phyloP scores from a whole-genome alignment of 768 basidiomycete genomes.

The Tubosaeta sp. region DNA sequence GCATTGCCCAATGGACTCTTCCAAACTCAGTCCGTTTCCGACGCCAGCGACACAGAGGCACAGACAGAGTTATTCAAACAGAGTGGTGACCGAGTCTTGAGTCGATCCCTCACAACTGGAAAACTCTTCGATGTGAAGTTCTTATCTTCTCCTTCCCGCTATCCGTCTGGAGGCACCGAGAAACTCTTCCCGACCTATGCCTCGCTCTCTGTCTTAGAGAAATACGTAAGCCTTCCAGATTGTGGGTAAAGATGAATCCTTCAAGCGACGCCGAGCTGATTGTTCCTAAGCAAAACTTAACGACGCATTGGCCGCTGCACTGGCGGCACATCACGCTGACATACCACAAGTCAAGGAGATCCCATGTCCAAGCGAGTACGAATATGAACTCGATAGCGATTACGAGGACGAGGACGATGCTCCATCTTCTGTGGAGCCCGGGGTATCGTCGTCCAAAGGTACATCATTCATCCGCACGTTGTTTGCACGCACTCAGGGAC shows the following conservation, averaged over 20 bases:
- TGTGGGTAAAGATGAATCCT: constrained; percentile 3
- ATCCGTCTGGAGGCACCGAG: neutral
- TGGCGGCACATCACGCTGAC: neutral
- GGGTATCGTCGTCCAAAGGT: constrained; percentile 1
- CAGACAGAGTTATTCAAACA: constrained; percentile 4
- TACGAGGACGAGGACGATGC: constrained; percentile 18
- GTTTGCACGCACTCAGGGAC: neutral
- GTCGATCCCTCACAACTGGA: constrained; percentile 15
- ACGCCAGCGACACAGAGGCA: neutral
- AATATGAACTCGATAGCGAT: constrained; percentile 26
- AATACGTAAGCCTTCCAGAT: constrained; percentile 4
- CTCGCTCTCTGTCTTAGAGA: constrained; percentile 12
- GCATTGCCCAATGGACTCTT: constrained; percentile 17
- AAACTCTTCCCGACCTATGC: constrained; percentile 10
- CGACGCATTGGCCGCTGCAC: constrained; percentile 6
- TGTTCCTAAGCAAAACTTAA: constrained; percentile 6
- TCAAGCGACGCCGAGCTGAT: neutral
- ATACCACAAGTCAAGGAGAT: constrained; percentile 2
- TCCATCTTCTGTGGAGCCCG: neutral
- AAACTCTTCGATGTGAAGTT: constrained; percentile 18
- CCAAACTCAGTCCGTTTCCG: neutral
- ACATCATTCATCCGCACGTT: too few species aligned
- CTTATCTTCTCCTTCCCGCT: constrained; percentile 6
- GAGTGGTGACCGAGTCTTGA: constrained; percentile 5
- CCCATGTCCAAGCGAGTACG: constrained; percentile 6